Evolutionary conservation across 2,329 filamentous ascomycete genomes (phyloP), one percentile per base, ranked within the genome.

Genomic region (Sphaerostilbella broomeana): DNA sequence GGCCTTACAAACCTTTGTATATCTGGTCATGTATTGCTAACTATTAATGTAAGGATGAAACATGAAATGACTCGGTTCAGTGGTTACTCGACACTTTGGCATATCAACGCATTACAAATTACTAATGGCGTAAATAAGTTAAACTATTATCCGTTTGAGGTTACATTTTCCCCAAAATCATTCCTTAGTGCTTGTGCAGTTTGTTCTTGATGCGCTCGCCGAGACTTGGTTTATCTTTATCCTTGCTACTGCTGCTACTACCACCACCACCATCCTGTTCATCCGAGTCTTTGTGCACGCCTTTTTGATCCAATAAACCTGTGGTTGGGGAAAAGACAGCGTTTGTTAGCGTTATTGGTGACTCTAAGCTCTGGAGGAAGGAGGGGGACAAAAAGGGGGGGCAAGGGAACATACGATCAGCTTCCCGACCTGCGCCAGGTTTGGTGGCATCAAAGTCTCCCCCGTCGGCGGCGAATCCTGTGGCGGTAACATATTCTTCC

Each of bases 121-220:
- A n/a, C n/a, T n/a, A n/a, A n/a, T n/a, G n/a, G 8, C 8, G n/a
- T 26, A 26, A 26, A 26, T 26, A 26, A 26, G n/a, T 9, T 26
- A 26, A 26, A 26, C 9, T 26, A 26, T 26, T 26, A 26, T 26
- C 8, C 24, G 8, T 26, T 26, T 26, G n/a, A 26, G 8, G n/a
- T 9, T 26, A 26, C n/a, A 26, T n/a, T 26, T 26, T 26, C n/a
- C 8, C n/a, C 8, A 26, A 26, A 26, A n/a, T 9, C 8, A 26
- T 26, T n/a, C 5, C 26, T 49, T 53, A 67, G 51, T 69, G 62
- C 41, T 61, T 62, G 60, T 83, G 79, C 43, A 84, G 61, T 67
- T 84, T 84, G 40, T 73, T 71, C 72, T 84, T 85, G 60, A 85
- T 74, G 64, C 81, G 81, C 42, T 79, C 69, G 44, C 70, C 70